A percentile compares a stretch with the other conserved stretches of the same genome.
phyloP scores from a whole-genome alignment of 768 basidiomycete genomes.

The Lactifluus subvellereus region DNA sequence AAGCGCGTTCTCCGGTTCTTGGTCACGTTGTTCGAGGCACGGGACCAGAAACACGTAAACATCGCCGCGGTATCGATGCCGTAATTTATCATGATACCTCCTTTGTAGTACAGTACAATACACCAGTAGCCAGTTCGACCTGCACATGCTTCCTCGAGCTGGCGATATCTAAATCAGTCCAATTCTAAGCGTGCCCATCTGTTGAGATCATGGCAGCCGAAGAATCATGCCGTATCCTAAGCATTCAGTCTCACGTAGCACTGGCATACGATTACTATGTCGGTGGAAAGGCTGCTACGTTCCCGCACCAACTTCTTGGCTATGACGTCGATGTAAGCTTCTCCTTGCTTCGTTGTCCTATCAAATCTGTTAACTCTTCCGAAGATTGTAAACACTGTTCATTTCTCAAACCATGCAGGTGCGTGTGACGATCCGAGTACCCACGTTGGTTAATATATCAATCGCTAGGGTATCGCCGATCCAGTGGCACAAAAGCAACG shows the following conservation, averaged over 20 bases:
- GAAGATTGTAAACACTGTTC: constrained; percentile 85
- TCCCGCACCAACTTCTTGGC: constrained; percentile 78
- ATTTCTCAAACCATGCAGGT: constrained; percentile 95
- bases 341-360: constrained; percentile 9
- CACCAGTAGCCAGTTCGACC: too few species aligned
- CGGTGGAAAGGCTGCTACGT: constrained; percentile 75
- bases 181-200: background rate
- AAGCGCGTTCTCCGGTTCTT: constrained; percentile 9
- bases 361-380: constrained; percentile 3
- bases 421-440: constrained; percentile 18
- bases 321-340: constrained; percentile 88
- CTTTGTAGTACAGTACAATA: too few species aligned
- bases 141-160: background rate
- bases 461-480: constrained; percentile 70
- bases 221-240: constrained; percentile 57
- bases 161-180: background rate
- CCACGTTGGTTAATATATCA: background rate
- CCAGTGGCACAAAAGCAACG: constrained; percentile 73
- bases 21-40: constrained; percentile 14
- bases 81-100: too few species aligned
- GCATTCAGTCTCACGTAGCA: constrained; percentile 90
- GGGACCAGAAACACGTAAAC: constrained; percentile 14
- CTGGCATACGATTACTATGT: constrained; percentile 93
- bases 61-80: background rate
- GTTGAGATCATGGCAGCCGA: background rate